Percentiles rank a stretch among this genome's conserved stretches.
Evolutionary conservation across 2,329 filamentous ascomycete genomes (phyloP).

Genomic region (Dothideomycetes sp.): DNA sequence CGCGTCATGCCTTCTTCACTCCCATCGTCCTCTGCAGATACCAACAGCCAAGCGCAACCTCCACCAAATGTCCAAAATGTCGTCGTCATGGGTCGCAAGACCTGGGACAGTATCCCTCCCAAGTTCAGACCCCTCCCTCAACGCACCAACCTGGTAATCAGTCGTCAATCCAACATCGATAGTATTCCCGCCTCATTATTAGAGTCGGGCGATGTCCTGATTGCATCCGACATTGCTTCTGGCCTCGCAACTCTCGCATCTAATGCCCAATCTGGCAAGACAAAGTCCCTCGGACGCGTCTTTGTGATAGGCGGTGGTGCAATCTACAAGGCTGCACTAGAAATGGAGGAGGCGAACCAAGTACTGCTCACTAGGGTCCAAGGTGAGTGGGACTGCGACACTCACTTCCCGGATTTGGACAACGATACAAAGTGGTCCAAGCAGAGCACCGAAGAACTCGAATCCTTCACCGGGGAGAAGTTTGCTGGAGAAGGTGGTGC

Average conservation of each 20-base stretch:
- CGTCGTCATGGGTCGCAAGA: slow-evolving; percentile 96
- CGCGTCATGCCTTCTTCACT: slow-evolving; percentile 40
- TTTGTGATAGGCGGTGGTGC: slow-evolving; percentile 88
- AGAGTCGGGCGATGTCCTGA: slow-evolving; percentile 36
- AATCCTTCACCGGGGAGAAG: slow-evolving; percentile 52
- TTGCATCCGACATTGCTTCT: slow-evolving; percentile 29
- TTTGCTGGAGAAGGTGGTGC: slow-evolving; percentile 13
- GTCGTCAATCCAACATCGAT: slow-evolving; percentile 29
- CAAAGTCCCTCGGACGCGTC: slow-evolving; percentile 40
- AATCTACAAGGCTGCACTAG: slow-evolving; percentile 66
- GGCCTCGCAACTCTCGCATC: slow-evolving; percentile 21
- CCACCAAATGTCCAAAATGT: slow-evolving; percentile 35
- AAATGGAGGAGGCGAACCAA: slow-evolving; percentile 43
- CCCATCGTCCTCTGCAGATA: slow-evolving; percentile 8
- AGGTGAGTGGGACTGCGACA: slow-evolving; percentile 65
- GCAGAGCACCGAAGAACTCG: slow-evolving; percentile 41
- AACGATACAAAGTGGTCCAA: slow-evolving; percentile 42
- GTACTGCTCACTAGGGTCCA: slow-evolving; percentile 61
- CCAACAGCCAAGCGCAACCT: slow-evolving; percentile 11
- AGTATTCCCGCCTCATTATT: slow-evolving; percentile 4
- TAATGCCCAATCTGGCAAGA: slow-evolving; percentile 10
- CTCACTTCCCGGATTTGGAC: slow-evolving; percentile 53
- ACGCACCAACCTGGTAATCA: slow-evolving; percentile 74
- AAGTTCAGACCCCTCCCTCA: slow-evolving; percentile 69
- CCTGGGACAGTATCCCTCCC: slow-evolving; percentile 80